Base-by-base conservation (phyloP, 2,329 filamentous ascomycete genomes). In the Helminthosporium solani region DNA sequence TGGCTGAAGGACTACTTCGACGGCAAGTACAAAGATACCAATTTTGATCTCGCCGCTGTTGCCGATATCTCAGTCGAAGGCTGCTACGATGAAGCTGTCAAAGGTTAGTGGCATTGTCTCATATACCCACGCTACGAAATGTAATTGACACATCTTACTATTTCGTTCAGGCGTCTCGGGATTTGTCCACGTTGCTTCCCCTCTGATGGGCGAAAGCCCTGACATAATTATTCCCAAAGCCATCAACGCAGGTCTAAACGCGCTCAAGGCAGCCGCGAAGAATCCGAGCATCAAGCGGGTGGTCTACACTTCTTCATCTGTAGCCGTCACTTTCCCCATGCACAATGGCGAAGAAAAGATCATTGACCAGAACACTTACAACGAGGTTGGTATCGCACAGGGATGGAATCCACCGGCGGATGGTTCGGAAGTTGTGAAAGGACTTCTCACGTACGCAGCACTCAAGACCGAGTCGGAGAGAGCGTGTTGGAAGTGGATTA, bases 391-490 rank as follows among this genome's bases (percentile, higher is more conserved):
- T 3, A 48, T 71, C 9, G 52, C 59, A 28, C 52, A 58, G 3
- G 72, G 67, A 14, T 73, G 61, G 58, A 62, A 60, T 16, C 61
- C 59, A 33, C 47, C 53, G 3, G 35, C 39, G 7, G 38, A 52
- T 21, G 61, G 60, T n/a, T 55, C 51, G 2, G 31, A 44, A 0
- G 42, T 59, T 16, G 39, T 42, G 12, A 57, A 56, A 39, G 54
- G 57, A 0, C 11, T 62, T 12, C 50, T 57, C 9, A 61, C 75
- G 1, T 80, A 80, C 46, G 62, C 66, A 0, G 76, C 75, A 1
- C 70, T 70, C 39, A 81, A 81, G 52, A 71, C 67, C 0, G 68
- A 74, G 47, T 70, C 66, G 0, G 78, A 80, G 57, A 70, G 71
- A 21, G 70, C 70, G 6, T 58, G 75, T 11, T 78, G 75, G 74